Conservation (phyloP, 108 stramenopile genomes). For the Discostella stelligeroides region DNA sequence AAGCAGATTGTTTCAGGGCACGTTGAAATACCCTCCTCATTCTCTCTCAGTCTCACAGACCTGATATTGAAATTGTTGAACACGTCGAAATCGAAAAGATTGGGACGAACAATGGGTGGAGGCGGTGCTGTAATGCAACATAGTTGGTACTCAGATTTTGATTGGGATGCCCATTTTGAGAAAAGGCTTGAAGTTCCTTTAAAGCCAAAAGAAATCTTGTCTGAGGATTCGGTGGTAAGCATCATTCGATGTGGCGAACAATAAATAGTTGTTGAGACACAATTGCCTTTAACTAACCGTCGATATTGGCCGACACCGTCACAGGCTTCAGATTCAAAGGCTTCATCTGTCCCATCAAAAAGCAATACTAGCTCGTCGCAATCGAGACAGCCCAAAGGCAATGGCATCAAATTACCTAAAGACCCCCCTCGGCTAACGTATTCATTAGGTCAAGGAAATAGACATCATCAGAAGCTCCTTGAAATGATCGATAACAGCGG, state of each 20-base stretch:
- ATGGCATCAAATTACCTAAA: neutral
- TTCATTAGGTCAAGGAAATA: slow-evolving; percentile 51
- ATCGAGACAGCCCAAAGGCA: slow-evolving; percentile 6
- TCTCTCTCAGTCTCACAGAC: slow-evolving; percentile 53
- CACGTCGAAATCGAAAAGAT: slow-evolving; percentile 68
- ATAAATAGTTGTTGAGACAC: neutral
- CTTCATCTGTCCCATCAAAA: slow-evolving; percentile 11
- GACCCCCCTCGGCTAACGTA: slow-evolving; percentile 35
- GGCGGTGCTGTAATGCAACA: slow-evolving; percentile 86
- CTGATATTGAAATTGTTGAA: slow-evolving; percentile 75
- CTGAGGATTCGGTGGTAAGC: slow-evolving; percentile 45
- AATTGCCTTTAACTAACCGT: neutral
- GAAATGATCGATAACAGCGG: slow-evolving; percentile 48
- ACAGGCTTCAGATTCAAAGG: slow-evolving; percentile 46
- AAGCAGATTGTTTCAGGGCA: slow-evolving; percentile 53
- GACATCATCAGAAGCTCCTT: slow-evolving; percentile 53
- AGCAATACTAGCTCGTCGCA: no score
- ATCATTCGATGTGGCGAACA: neutral
- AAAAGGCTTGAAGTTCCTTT: slow-evolving; percentile 64
- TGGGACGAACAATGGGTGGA: slow-evolving; percentile 82
- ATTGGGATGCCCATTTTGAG: slow-evolving; percentile 76
- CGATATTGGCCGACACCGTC: no score
- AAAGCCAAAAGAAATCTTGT: slow-evolving; percentile 44
- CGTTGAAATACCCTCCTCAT: slow-evolving; percentile 47
- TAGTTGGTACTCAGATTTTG: slow-evolving; percentile 78